Base-by-base conservation (phyloP, 2,329 filamentous ascomycete genomes). In the Aphanocladium album region DNA sequence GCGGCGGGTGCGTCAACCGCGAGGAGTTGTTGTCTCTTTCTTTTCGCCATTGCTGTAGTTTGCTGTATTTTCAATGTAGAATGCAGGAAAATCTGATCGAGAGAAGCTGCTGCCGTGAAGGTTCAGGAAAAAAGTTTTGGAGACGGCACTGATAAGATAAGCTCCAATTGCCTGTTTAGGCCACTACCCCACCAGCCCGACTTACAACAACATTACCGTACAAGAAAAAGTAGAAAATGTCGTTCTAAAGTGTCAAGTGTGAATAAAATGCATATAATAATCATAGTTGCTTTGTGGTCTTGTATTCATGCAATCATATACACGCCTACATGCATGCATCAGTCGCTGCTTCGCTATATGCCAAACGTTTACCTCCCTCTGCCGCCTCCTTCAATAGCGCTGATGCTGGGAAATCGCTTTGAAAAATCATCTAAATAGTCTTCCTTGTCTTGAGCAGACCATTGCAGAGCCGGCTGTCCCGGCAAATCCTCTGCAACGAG, bases 371-470 rank as follows among this genome's bases (percentile, higher is more conserved):
- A 54, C 37, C 52, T 49, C 16, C 30, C 17, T 8, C 19, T 14
- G 8, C 50, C 30, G 16, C 47, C 49, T 23, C 60, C 56, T 52
- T 97, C 93, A 66, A 97, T 84, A 11, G 91, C 84, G 60, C 87
- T 88, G 62, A 98, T 77, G 71, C 89, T 96, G 1, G 93, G 93
- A 74, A 92, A 97, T 62, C 91, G 81, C 74, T 92, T 92, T 63
- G 87, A 88, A 72, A 98, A 97, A 70, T 90, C 74, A 62, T 76
- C 74, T 49, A 88, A 73, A 68, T 88, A 88, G 66, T 92, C 89
- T 50, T 86, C 85, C 70, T 80, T 84, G 67, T 87, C 81, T 64
- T 79, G 76, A 3, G 76, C 71, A 59, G 78, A 80, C 83, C 85
- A 86, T 47, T 83, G 80, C 61, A 84, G 69, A 55, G 76, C 71